Evolutionary conservation across 1,139 yeast genomes (phyloP).

Genomic region (Diutina neorugosa): DNA sequence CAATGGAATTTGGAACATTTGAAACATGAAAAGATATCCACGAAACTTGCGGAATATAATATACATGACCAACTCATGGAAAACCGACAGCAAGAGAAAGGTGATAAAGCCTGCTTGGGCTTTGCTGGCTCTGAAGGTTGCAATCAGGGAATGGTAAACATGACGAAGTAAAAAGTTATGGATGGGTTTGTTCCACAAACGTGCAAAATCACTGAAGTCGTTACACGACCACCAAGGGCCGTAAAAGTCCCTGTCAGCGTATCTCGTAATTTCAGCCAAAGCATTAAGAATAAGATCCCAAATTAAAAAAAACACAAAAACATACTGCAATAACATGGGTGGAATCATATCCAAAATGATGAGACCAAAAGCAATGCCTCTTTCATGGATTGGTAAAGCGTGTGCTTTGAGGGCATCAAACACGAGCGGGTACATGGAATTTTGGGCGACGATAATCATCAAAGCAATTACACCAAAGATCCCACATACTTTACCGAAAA

Average conservation of each 20-base stretch:
- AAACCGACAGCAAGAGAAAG: constrained; percentile 64
- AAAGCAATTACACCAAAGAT: constrained; percentile 77
- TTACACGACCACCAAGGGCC: constrained; percentile 98
- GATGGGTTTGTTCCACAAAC: constrained; percentile 95
- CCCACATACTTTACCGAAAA: constrained; percentile 61
- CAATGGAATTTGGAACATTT: constrained; percentile 73
- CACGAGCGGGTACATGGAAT: constrained; percentile 66
- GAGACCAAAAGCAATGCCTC: constrained; percentile 32
- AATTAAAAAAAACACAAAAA: constrained; percentile 73
- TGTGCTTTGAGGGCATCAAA: constrained; percentile 43
- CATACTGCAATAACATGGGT: constrained; percentile 60
- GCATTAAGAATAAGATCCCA: constrained; percentile 91
- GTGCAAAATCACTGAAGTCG: constrained; percentile 87
- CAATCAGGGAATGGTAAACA: constrained; percentile 84
- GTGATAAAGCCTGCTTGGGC: constrained; percentile 66
- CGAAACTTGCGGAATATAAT: constrained; percentile 71
- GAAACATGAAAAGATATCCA: constrained; percentile 68
- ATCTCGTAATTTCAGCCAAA: constrained; percentile 75
- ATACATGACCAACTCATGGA: constrained; percentile 90
- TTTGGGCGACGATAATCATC: constrained; percentile 76
- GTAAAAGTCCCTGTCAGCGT: constrained; percentile 86
- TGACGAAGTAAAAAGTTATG: constrained; percentile 82
- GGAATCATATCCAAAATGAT: constrained; percentile 69
- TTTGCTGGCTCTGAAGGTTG: constrained; percentile 59
- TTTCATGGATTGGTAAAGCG: constrained; percentile 1